phyloP scores from a whole-genome alignment of 176 grass and related monocot genomes.

The Cenchrus fungigraminus region DNA sequence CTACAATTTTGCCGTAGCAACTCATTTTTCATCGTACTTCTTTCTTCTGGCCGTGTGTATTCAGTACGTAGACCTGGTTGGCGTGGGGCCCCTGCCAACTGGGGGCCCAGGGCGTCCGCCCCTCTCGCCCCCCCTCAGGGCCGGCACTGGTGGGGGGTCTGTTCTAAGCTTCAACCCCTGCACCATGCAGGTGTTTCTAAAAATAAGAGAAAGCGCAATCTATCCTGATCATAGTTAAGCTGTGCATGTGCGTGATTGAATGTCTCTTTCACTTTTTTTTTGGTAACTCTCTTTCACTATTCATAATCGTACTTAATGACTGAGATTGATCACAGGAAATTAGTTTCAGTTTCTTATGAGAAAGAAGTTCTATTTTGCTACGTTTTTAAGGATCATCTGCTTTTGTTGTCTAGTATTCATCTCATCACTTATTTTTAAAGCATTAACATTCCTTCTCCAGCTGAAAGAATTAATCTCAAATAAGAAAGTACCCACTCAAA shows the following conservation, averaged over 20 bases:
- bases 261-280: neutral
- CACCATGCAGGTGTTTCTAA: neutral
- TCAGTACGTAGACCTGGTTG: no score
- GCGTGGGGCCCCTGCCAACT: no score
- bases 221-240: neutral
- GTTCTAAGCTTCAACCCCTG: neutral
- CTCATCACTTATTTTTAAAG: neutral
- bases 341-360: neutral
- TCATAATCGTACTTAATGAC: neutral
- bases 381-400: neutral
- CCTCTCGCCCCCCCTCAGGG: no score
- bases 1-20: no score
- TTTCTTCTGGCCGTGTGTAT: no score
- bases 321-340: neutral
- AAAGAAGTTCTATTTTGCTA: neutral
- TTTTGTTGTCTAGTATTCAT: neutral
- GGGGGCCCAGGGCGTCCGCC: no score
- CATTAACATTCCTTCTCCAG: neutral
- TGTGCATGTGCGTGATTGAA: neutral
- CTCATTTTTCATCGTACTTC: no score
- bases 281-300: neutral
- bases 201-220: neutral
- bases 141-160: no score
- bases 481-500: neutral
- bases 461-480: neutral